phyloP scores from a whole-genome alignment of 306 rosid genomes.

The Rosa multiflora region DNA sequence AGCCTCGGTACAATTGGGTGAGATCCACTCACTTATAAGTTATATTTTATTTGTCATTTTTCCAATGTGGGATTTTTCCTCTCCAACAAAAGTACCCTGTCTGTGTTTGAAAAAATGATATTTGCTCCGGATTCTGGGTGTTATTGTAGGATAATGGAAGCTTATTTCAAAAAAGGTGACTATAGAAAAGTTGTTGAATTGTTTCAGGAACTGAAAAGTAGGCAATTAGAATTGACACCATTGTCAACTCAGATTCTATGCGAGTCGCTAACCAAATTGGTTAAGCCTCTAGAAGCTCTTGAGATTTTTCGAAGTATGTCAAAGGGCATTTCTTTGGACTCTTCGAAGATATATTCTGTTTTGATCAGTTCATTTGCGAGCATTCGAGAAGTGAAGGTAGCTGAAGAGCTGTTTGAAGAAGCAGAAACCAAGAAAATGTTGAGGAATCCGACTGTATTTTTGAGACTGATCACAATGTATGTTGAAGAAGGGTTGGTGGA shows the following conservation, averaged over 20 bases:
- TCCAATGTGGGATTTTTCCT: too few relatives aligned
- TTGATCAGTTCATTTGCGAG: conserved; percentile 57
- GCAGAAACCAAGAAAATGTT: conserved; percentile 43
- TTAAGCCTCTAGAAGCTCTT: conserved; percentile 59
- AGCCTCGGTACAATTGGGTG: too few relatives aligned
- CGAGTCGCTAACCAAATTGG: conserved; percentile 45
- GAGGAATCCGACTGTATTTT: conserved; percentile 55
- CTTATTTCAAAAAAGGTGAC: conserved; percentile 45
- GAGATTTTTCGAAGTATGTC: conserved; percentile 47
- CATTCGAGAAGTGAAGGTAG: conserved; percentile 37
- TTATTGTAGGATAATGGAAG: conserved; percentile 57
- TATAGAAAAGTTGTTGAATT: conserved; percentile 42
- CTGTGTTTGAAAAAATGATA: conserved; percentile 39
- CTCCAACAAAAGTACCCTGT: conserved; percentile 35
- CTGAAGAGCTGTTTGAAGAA: conserved; percentile 53
- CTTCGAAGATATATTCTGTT: conserved; percentile 46
- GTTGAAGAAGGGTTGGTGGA: conserved; percentile 56
- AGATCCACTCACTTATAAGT: too few relatives aligned
- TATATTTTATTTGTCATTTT: too few relatives aligned
- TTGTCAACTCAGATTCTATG: conserved; percentile 39
- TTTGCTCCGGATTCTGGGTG: conserved; percentile 40
- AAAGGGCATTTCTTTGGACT: conserved; percentile 34
- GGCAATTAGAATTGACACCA: conserved; percentile 23
- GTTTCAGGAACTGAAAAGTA: conserved; percentile 42
- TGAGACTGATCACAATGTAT: conserved; percentile 62